Evolutionary conservation across 2,329 filamentous ascomycete genomes (phyloP).

Genomic region (Fusarium sp.): DNA sequence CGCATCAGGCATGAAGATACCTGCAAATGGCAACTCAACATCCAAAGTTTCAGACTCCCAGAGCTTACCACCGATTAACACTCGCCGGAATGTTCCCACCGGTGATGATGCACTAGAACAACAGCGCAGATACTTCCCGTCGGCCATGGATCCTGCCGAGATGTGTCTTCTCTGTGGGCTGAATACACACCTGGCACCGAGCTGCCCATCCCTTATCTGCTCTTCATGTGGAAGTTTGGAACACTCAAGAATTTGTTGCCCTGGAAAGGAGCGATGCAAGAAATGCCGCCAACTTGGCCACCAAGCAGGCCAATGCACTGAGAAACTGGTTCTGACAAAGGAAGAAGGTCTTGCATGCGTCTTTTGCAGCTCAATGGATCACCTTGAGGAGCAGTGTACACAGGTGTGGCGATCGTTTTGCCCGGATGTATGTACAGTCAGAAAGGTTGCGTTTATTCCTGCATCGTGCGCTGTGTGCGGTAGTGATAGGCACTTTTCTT

Average conservation of each 20-base stretch:
- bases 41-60: neutral
- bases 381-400: conserved; percentile 68
- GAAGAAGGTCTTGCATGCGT: conserved; percentile 67
- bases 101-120: conserved; percentile 49
- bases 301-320: conserved; percentile 56
- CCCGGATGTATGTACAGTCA: conserved; percentile 49
- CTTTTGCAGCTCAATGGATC: conserved; percentile 63
- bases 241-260: conserved; percentile 62
- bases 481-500: conserved; percentile 61
- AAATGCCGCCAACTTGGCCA: conserved; percentile 73
- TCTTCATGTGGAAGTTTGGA: conserved; percentile 54
- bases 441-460: conserved; percentile 59
- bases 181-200: conserved; percentile 53
- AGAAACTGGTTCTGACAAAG: conserved; percentile 62
- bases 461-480: conserved; percentile 67
- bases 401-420: conserved; percentile 67
- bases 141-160: conserved; percentile 50
- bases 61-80: conserved; percentile 12
- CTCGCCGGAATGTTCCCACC: conserved; percentile 37
- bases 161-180: conserved; percentile 63
- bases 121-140: conserved; percentile 61
- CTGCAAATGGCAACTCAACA: conserved; percentile 18
- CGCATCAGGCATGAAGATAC: neutral
- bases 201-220: conserved; percentile 58
- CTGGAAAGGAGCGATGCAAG: conserved; percentile 58